phyloP scores from a whole-genome alignment of 2,329 filamentous ascomycete species.

The Diplocarpon rosae region DNA sequence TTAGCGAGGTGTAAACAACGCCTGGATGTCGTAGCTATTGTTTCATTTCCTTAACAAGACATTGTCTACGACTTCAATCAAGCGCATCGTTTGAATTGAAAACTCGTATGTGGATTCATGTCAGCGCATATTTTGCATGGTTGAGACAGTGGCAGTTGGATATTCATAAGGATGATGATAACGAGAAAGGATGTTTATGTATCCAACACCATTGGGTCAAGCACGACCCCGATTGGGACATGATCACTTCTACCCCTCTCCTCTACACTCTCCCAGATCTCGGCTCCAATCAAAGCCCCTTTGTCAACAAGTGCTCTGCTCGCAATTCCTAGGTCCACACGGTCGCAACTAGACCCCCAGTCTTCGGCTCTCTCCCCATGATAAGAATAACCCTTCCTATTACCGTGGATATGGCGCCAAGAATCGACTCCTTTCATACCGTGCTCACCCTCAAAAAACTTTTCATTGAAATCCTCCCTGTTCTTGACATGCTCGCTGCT shows the following conservation, averaged over 20 bases:
- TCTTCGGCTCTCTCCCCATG: conserved; percentile 30
- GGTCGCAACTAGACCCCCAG: conserved; percentile 41
- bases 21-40: no score
- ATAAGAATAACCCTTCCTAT: conserved; percentile 38
- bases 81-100: no score
- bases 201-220: conserved; percentile 9
- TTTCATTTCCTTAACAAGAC: no score
- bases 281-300: conserved; percentile 19
- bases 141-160: no score
- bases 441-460: conserved; percentile 15
- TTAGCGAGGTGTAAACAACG: no score
- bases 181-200: no score
- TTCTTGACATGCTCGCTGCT: conserved; percentile 39
- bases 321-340: conserved; percentile 40
- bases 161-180: no score
- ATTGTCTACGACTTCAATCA: no score
- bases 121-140: no score
- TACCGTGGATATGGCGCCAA: conserved; percentile 35
- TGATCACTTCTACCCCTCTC: conserved; percentile 44
- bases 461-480: conserved; percentile 38
- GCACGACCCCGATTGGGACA: conserved; percentile 37
- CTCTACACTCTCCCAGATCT: conserved; percentile 29
- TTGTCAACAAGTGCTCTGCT: conserved; percentile 28
- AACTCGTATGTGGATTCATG: no score
- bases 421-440: conserved; percentile 34